Evolutionary conservation across 257 asterid genomes (phyloP).

Genomic region (Fraxinus pennsylvanica): DNA sequence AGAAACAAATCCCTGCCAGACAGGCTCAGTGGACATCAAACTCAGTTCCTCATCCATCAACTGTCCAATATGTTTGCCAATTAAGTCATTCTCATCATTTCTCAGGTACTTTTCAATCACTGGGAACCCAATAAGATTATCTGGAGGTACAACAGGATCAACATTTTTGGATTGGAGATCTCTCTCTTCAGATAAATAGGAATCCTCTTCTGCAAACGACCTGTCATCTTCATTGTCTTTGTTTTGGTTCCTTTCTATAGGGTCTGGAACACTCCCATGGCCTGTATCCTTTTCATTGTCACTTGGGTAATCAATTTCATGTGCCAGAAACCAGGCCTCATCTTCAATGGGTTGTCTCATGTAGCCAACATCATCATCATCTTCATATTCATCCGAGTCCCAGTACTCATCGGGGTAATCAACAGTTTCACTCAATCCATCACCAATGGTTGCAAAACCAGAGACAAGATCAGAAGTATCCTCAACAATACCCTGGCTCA

Average conservation of each 20-base stretch:
- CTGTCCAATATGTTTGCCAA: constrained; percentile 73
- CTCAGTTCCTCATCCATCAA: constrained; percentile 88
- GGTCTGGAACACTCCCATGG: constrained; percentile 74
- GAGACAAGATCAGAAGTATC: constrained; percentile 92
- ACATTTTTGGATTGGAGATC: constrained; percentile 64
- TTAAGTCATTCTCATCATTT: constrained; percentile 51
- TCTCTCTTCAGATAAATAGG: constrained; percentile 80
- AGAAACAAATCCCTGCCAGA: constrained; percentile 89
- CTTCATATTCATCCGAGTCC: constrained; percentile 98
- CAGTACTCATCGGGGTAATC: constrained; percentile 58
- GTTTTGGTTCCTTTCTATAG: constrained; percentile 64
- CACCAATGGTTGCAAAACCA: constrained; percentile 94
- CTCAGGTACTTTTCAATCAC: constrained; percentile 45
- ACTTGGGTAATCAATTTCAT: constrained; percentile 96
- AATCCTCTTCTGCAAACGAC: constrained; percentile 89
- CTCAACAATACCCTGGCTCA: constrained; percentile 92
- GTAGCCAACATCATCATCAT: constrained; percentile 93
- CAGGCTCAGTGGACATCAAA: constrained; percentile 81
- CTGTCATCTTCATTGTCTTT: constrained; percentile 79
- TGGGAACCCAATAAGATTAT: constrained; percentile 51
- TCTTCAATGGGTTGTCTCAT: constrained; percentile 98
- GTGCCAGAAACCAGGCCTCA: constrained; percentile 94
- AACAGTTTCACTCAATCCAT: constrained; percentile 67
- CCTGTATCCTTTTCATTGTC: constrained; percentile 89
- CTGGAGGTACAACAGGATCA: constrained; percentile 52